These are phyloP conservation scores for Rubia balearica DNA, from an alignment of 305 asterid species.

Conservation along the genomic window DNA sequence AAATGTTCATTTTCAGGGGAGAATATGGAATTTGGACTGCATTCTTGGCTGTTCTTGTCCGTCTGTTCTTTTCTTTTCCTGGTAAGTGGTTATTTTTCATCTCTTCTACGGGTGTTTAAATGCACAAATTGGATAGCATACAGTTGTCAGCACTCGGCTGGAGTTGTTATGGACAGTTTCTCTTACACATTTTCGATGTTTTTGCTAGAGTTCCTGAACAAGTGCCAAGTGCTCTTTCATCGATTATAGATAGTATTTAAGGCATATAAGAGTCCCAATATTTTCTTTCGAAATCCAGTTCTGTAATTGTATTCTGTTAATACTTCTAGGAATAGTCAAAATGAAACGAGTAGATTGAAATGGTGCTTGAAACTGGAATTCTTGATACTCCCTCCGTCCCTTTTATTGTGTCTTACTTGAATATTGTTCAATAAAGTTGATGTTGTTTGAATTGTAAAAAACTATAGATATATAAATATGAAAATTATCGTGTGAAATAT, in stretches of 20 bases:
- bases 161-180: neutral
- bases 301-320: neutral
- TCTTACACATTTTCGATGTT: neutral
- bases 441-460: too few relatives aligned
- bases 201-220: neutral
- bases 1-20: conserved; percentile 47
- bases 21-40: conserved; percentile 97
- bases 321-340: neutral
- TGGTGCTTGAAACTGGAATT: neutral
- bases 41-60: conserved; percentile 86
- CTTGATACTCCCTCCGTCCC: conserved; percentile 22
- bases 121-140: neutral
- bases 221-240: neutral
- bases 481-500: too few relatives aligned
- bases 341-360: neutral
- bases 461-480: too few relatives aligned
- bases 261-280: neutral
- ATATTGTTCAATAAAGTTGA: too few relatives aligned
- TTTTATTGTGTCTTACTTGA: conserved; percentile 18
- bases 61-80: conserved; percentile 80
- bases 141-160: neutral
- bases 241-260: neutral
- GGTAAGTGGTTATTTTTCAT: conserved; percentile 31
- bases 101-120: neutral
- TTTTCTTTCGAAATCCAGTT: neutral